phyloP scores from a whole-genome alignment of 345 rosid genomes.

The Euclidium syriacum region DNA sequence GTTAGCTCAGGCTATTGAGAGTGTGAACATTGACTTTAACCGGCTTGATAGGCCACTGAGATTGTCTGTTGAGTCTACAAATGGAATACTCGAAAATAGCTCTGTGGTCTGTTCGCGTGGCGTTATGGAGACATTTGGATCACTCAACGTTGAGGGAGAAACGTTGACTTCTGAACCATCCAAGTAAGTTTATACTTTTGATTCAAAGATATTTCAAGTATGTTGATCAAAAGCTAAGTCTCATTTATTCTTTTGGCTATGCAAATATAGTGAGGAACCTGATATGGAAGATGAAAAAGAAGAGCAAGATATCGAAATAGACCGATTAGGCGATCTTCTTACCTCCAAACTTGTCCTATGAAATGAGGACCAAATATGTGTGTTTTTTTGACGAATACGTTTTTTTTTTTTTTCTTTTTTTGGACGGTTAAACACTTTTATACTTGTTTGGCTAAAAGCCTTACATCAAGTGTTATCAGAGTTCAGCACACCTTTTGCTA shows the following conservation, averaged over 20 bases:
- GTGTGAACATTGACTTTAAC: conserved; percentile 12
- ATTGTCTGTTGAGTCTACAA: conserved; percentile 10
- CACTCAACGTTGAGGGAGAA: conserved; percentile 7
- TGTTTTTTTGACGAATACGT: neutral
- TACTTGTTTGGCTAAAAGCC: too few species aligned
- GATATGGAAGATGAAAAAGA: conserved; percentile 9
- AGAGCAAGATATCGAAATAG: conserved; percentile 7
- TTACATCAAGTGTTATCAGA: too few species aligned
- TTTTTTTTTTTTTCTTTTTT: too few species aligned
- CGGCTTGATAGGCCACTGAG: conserved; percentile 15
- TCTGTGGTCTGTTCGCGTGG: neutral
- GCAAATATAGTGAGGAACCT: conserved; percentile 4
- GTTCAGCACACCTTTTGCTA: too few species aligned
- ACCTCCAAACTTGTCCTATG: conserved; percentile 4
- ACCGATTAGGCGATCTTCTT: conserved; percentile 7
- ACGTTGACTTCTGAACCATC: neutral
- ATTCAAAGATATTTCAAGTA: neutral
- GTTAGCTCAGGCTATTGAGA: conserved; percentile 21
- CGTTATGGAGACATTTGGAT: neutral
- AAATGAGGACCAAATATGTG: neutral
- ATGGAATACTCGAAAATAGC: neutral
- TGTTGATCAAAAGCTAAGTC: neutral
- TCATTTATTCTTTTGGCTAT: neutral
- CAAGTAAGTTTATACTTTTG: conserved; percentile 5
- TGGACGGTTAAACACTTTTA: too few species aligned